Base-by-base conservation (phyloP, 1,139 yeast genomes). In the Candida sanyaensis region DNA sequence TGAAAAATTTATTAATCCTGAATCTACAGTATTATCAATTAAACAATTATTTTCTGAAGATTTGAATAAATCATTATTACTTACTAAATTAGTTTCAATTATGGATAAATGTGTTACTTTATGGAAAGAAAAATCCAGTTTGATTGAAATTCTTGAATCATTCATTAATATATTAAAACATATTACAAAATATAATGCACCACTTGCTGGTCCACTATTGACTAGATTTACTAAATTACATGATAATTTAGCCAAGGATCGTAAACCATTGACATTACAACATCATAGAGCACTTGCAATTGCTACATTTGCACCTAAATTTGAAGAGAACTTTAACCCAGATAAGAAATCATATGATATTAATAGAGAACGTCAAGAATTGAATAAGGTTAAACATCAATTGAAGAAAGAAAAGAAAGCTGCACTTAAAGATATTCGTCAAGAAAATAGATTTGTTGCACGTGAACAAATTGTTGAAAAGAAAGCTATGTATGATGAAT, bases 311-410 rank as follows among this genome's bases (percentile, higher is more conserved):
- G 87, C 92, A 39, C 99, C 99, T 55, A 86, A 88, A 69, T 95
- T 88, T 63, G 98, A 92, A 69, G 98, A 90, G 62, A 90, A 91
- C 73, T 95, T 86, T 80, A 92, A 91, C 71, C 96, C 97, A 50
- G 97, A 90, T 63, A 88, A 86, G 81, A 90, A 88, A 69, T 88
- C 96, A 11, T 88, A 91, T 66, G 97, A 92, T 64, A 80, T 86
- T 48, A 88, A 92, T 64, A 77, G 84, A 56, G 84, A 86, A 52
- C 81, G 96, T 66, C 89, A 86, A 58, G 98, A 93, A 65, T 70
- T 89, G 57, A 78, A 78, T 65, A 93, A 93, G 77, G 80, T 93
- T 73, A 84, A 81, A 71, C 84, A 86, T 28, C 89, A 88, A 71
- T 73, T 90, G 66, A 93, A 93, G 83, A 88, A 92, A 69, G 99